Base-by-base conservation (phyloP, 2,329 filamentous ascomycete species). In the Pestalotiopsis sp. region DNA sequence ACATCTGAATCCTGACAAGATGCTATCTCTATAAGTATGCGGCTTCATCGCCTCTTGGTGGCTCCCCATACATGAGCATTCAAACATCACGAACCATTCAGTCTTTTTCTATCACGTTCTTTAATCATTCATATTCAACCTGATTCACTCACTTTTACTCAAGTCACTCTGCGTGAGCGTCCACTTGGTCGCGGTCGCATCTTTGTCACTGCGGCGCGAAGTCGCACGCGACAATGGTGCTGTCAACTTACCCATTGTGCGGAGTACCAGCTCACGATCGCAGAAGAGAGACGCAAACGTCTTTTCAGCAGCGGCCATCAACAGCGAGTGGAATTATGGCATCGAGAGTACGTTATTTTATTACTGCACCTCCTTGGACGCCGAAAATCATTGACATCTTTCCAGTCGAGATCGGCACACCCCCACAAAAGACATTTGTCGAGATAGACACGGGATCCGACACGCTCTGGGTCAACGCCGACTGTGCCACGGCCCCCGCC, bases 371-470 rank as follows among this genome's bases (percentile, higher is more conserved):
- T 31, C 7, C 2, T 6, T 31, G 12, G 3, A 59, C 13, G 27
- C 17, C 31, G 6, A 4, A 17, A 27, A 6, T 59, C 12, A 31
- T 52, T 52, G 17, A 52, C 14, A 4, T 23, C 11, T 59, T 63
- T 4, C 0, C 20, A 63, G 60, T 63, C n/a, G 20, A 45, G 6
- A 40, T 63, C 6, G 60, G 60, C 20, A 63, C 60, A 2, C 60
- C 60, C 31, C 60, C 60, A 2, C 60, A 63, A 23, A 45, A 23
- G 31, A 63, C 60, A 20, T 63, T 27, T 41, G 60, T 63, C 31
- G 60, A 63, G 60, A 36, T 63, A 40, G 60, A 63, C 36, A 63
- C 60, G 12, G 60, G 60, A 6, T 63, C 60, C n/a, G 60, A 63
- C n/a, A 27, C 38, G n/a, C 31, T 63, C 23, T 63, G 60, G 60